Evolutionary conservation across 1,139 yeast genomes (phyloP).

Genomic region (Yamadazyma atlantica): DNA sequence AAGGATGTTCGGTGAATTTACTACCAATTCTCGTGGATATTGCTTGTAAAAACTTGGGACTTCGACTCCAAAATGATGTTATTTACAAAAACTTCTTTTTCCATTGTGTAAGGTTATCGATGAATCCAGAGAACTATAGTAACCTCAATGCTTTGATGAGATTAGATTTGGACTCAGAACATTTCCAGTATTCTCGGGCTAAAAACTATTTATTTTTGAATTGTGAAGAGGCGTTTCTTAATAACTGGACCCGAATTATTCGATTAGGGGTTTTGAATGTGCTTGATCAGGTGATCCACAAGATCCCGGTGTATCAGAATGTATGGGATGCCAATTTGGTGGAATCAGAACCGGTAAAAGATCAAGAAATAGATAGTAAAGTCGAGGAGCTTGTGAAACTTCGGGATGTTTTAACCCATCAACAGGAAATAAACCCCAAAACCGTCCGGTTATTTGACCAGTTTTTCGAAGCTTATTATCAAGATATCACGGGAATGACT

Average conservation of each 20-base stretch:
- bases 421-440: background rate
- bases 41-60: constrained; percentile 5
- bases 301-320: background rate
- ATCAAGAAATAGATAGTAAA: background rate
- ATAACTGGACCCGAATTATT: constrained; percentile 3
- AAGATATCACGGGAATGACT: background rate
- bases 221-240: constrained; percentile 7
- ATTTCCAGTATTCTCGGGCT: constrained; percentile 4
- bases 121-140: constrained; percentile 3
- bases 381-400: background rate
- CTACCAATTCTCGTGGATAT: constrained; percentile 9
- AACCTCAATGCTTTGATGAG: constrained; percentile 6
- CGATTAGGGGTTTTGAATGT: background rate
- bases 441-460: background rate
- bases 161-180: background rate
- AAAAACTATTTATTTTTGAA: constrained; percentile 3
- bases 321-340: background rate
- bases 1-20: background rate
- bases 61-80: constrained; percentile 5
- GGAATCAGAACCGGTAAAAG: background rate
- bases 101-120: constrained; percentile 9
- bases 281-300: background rate
- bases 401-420: background rate
- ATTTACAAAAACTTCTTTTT: constrained; percentile 8
- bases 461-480: background rate